Conservation (phyloP, 2,329 filamentous ascomycete species). For the Hypoxylon sp. region DNA sequence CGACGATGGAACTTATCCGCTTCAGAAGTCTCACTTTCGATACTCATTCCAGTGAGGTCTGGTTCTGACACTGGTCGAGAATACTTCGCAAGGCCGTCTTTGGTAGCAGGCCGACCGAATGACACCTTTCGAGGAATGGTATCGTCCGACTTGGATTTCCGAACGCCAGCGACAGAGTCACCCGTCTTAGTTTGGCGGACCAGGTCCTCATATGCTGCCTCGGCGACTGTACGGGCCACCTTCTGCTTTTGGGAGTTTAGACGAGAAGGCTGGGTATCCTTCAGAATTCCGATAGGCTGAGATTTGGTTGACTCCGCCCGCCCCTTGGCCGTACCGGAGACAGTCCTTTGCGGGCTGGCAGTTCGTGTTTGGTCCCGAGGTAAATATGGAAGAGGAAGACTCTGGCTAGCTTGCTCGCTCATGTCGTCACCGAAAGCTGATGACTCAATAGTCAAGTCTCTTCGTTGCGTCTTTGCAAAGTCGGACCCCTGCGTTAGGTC, state of each 20-base stretch:
- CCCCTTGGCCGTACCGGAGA: conserved; percentile 38
- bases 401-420: conserved; percentile 49
- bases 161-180: conserved; percentile 14
- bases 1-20: conserved; percentile 45
- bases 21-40: conserved; percentile 47
- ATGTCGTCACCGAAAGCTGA: conserved; percentile 44
- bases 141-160: conserved; percentile 37
- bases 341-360: conserved; percentile 42
- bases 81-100: conserved; percentile 10
- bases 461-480: conserved; percentile 48
- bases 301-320: conserved; percentile 32
- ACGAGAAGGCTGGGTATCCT: conserved; percentile 52
- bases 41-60: conserved; percentile 52
- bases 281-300: conserved; percentile 54
- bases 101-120: conserved; percentile 25
- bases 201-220: conserved; percentile 36
- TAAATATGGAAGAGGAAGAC: conserved; percentile 49
- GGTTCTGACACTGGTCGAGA: conserved; percentile 34
- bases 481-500: conserved; percentile 54
- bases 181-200: conserved; percentile 20
- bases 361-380: conserved; percentile 35
- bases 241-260: conserved; percentile 37
- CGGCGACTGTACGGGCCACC: conserved; percentile 2
- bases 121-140: conserved; percentile 35
- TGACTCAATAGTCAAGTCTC: conserved; percentile 42